A percentile compares a stretch with the other conserved stretches of the same genome.
Evolutionary conservation across 2,329 filamentous ascomycete genomes (phyloP).

Genomic region (Calonectria hawksworthii): DNA sequence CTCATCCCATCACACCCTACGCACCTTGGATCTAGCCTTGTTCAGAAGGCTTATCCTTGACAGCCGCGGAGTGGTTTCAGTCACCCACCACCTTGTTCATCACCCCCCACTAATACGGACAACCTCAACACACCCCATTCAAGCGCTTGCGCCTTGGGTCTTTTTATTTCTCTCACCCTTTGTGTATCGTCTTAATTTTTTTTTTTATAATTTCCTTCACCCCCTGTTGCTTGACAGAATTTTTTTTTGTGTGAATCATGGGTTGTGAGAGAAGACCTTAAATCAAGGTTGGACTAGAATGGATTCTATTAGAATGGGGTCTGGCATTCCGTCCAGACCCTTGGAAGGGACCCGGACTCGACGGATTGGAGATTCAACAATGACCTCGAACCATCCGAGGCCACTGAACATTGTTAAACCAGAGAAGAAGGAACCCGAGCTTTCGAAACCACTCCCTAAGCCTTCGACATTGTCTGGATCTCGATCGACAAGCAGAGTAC

Average conservation of each 20-base stretch:
- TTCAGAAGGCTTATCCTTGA: slow-evolving; percentile 39
- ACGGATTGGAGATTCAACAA: slow-evolving; percentile 41
- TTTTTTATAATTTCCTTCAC: slow-evolving; percentile 16
- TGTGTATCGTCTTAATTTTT: slow-evolving; percentile 17
- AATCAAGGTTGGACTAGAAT: slow-evolving; percentile 53
- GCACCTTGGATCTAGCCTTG: slow-evolving; percentile 39
- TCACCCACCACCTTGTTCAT: slow-evolving; percentile 42
- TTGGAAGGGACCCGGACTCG: slow-evolving; percentile 52
- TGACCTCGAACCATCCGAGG: slow-evolving; percentile 40
- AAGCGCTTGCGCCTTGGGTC: slow-evolving; percentile 31
- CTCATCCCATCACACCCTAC: slow-evolving; percentile 44
- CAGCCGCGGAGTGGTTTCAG: slow-evolving; percentile 37
- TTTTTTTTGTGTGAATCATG: slow-evolving; percentile 36
- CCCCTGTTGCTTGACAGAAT: neutral
- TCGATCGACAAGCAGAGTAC: slow-evolving; percentile 37
- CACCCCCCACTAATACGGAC: slow-evolving; percentile 46
- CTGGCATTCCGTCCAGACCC: slow-evolving; percentile 57
- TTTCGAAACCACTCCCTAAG: slow-evolving; percentile 34
- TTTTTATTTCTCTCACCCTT: slow-evolving; percentile 34
- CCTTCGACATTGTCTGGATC: slow-evolving; percentile 29
- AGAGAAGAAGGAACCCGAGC: slow-evolving; percentile 40
- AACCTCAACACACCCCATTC: slow-evolving; percentile 38
- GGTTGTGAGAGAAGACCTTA: slow-evolving; percentile 35
- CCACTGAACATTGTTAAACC: slow-evolving; percentile 39
- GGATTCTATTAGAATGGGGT: slow-evolving; percentile 58